Conservation (phyloP, 176 grass and related monocot species). For the Tuctoria greenei region DNA sequence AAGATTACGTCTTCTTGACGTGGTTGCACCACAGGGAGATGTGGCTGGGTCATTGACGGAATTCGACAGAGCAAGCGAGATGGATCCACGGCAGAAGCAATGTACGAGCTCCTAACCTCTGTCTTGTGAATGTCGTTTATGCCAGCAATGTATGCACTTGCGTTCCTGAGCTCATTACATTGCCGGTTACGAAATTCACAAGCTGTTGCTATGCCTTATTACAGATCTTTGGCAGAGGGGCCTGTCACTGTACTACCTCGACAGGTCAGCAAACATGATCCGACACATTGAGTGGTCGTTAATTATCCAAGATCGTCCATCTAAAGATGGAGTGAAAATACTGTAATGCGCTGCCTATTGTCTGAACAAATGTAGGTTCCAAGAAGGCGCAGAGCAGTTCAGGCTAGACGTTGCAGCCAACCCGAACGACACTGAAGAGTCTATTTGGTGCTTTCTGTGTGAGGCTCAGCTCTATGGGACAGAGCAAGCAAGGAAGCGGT, state of each 20-base stretch:
- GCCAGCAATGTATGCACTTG: background rate
- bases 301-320: background rate
- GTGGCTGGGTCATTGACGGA: constrained; percentile 65
- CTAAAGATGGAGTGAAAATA: background rate
- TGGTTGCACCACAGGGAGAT: constrained; percentile 46
- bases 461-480: constrained; percentile 71
- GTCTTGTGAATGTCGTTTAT: background rate
- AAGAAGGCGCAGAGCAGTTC: constrained; percentile 87
- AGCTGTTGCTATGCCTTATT: constrained; percentile 1
- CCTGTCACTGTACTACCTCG: constrained; percentile 77
- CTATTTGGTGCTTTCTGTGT: constrained; percentile 89
- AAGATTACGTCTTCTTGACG: background rate
- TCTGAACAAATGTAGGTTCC: constrained; percentile 45
- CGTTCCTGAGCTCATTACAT: background rate
- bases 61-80: constrained; percentile 69
- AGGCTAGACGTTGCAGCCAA: constrained; percentile 79
- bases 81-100: constrained; percentile 71
- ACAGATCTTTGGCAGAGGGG: constrained; percentile 94
- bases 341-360: background rate
- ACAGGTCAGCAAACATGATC: constrained; percentile 43
- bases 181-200: background rate
- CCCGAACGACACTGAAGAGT: constrained; percentile 78
- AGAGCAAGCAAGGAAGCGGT: constrained; percentile 61
- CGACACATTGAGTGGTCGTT: background rate
- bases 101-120: constrained; percentile 44